Conservation (phyloP, 225 moss, liverwort and hornwort species). For the Thuidium tamariscinum region DNA sequence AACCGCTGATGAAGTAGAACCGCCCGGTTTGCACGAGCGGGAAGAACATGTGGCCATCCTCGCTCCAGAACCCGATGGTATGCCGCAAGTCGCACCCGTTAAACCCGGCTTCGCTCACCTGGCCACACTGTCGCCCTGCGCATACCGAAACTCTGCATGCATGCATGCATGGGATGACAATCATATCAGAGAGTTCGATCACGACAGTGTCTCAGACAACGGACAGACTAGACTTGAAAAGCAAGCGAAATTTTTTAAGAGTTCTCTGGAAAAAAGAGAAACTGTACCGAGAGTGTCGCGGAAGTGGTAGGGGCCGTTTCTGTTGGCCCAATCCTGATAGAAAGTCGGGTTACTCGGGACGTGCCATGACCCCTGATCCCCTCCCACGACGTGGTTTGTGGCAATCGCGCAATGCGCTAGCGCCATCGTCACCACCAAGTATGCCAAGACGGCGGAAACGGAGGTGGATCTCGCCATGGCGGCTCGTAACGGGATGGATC, state of each 20-base stretch:
- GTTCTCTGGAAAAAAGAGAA: background rate
- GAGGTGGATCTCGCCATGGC: background rate
- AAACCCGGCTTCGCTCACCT: background rate
- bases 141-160: background rate
- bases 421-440: background rate
- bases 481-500: background rate
- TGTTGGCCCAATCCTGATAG: background rate
- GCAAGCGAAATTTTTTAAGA: background rate
- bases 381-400: background rate
- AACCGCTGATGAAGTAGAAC: background rate
- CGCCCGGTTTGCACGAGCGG: background rate
- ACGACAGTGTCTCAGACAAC: background rate
- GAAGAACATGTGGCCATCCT: background rate
- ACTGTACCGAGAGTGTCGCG: background rate
- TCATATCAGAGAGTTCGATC: background rate
- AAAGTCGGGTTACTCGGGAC: background rate
- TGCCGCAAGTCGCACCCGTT: background rate
- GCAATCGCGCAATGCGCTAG: background rate
- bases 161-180: background rate
- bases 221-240: background rate
- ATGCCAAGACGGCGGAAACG: background rate
- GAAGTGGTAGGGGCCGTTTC: background rate
- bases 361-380: background rate
- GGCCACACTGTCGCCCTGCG: background rate
- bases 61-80: background rate